These are phyloP conservation scores for Chrysosphaeria jannelii DNA, from an alignment of 2,329 filamentous ascomycete species.

Conservation along the genomic window DNA sequence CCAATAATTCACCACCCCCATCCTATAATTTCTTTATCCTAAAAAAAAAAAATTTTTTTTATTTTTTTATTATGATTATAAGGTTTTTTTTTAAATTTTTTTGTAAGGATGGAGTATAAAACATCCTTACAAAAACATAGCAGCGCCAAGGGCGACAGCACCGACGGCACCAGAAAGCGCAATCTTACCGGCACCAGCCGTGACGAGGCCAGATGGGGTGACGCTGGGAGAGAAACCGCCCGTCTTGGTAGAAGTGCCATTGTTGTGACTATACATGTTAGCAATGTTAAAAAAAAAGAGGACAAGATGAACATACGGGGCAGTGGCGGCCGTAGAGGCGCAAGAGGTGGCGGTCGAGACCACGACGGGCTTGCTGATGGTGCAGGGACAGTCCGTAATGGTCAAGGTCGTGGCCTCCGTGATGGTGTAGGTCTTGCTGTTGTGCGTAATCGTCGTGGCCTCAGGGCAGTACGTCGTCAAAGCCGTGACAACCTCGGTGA, in stretches of 20 bases:
- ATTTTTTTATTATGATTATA: too few relatives aligned
- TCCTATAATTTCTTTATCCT: too few relatives aligned
- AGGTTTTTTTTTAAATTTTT: too few relatives aligned
- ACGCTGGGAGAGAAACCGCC: constrained; percentile 8
- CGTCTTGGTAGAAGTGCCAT: constrained; percentile 11
- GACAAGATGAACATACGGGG: constrained; percentile 14
- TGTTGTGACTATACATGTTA: constrained; percentile 9
- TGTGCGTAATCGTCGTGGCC: constrained; percentile 31
- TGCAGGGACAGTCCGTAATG: constrained; percentile 37
- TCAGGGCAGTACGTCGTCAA: constrained; percentile 45
- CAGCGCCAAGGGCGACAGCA: constrained; percentile 27
- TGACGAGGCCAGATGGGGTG: constrained; percentile 16
- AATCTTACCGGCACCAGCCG: constrained; percentile 25
- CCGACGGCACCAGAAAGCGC: constrained; percentile 26
- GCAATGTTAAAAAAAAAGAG: constrained; percentile 1
- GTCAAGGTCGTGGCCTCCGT: constrained; percentile 33
- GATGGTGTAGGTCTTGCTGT: constrained; percentile 36
- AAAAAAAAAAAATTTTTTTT: too few relatives aligned
- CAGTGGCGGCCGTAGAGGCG: constrained; percentile 15
- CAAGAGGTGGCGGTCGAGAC: constrained; percentile 20
- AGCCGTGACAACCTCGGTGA: constrained; percentile 33
- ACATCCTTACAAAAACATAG: constrained; percentile 29
- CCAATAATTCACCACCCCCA: too few relatives aligned
- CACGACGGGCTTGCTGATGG: constrained; percentile 25
- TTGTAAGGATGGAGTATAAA: too few relatives aligned